Conservation (phyloP, 2,329 filamentous ascomycete genomes). For the Calonectria multiphialidica region DNA sequence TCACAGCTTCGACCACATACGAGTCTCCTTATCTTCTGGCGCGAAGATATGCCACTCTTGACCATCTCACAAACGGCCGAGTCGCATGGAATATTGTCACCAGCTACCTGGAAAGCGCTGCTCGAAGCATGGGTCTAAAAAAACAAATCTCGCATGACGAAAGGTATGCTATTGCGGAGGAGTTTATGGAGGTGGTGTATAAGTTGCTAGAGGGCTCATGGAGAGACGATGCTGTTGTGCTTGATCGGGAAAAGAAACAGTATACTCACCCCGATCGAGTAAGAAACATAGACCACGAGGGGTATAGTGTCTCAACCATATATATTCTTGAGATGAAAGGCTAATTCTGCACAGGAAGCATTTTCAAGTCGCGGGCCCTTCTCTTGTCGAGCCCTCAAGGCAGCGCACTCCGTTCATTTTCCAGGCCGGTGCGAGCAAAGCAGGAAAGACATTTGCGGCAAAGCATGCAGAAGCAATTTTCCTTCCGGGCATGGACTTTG, state of each 20-base stretch:
- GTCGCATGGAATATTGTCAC: conserved; percentile 65
- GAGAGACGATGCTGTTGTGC: conserved; percentile 51
- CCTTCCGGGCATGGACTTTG: conserved; percentile 56
- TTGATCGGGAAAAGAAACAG: conserved; percentile 35
- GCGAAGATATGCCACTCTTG: conserved; percentile 48
- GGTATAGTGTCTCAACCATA: conserved; percentile 1
- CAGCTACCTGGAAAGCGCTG: conserved; percentile 59
- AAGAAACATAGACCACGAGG: conserved; percentile 51
- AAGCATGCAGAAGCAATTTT: conserved; percentile 53
- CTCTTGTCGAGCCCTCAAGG: conserved; percentile 57
- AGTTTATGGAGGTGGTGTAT: conserved; percentile 57
- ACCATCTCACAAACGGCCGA: conserved; percentile 51
- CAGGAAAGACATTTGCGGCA: conserved; percentile 57
- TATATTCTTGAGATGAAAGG: neutral
- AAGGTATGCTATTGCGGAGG: conserved; percentile 60
- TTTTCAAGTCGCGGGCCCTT: conserved; percentile 52
- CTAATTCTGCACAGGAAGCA: conserved; percentile 21
- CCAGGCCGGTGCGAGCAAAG: conserved; percentile 59
- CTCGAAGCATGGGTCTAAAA: conserved; percentile 59
- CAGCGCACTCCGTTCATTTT: conserved; percentile 62
- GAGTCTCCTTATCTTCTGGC: conserved; percentile 50
- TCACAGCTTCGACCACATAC: conserved; percentile 52
- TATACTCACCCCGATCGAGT: conserved; percentile 51
- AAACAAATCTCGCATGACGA: conserved; percentile 61
- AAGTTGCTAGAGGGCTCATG: conserved; percentile 67